Conservation (phyloP, 176 grass and related monocot genomes). For the Paspalum vaginatum region DNA sequence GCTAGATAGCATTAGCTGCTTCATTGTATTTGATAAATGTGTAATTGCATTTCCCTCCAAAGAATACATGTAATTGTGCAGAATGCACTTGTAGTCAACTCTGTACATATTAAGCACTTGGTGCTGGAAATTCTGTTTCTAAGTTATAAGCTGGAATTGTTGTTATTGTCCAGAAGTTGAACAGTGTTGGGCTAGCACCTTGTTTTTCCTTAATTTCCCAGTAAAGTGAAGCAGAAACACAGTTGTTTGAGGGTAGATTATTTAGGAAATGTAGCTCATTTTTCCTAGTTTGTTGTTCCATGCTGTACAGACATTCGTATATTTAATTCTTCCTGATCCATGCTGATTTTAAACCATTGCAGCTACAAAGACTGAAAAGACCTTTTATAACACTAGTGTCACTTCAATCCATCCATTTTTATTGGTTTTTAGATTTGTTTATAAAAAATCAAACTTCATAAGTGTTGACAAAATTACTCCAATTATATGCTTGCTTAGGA, state of each 20-base stretch:
- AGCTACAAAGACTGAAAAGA: not conserved
- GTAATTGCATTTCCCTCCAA: constrained; percentile 21
- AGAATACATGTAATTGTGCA: constrained; percentile 39
- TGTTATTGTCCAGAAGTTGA: constrained; percentile 31
- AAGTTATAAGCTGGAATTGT: constrained; percentile 28
- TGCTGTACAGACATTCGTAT: not conserved
- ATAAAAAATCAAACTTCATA: not conserved
- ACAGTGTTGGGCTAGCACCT: constrained; percentile 25
- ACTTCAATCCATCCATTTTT: not conserved
- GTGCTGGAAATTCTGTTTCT: constrained; percentile 36
- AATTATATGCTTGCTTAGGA: not conserved
- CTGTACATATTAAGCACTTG: constrained; percentile 55
- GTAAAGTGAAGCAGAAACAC: too few relatives aligned
- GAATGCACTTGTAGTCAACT: constrained; percentile 37
- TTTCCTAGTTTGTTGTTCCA: not conserved
- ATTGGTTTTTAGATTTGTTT: not conserved
- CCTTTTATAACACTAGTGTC: not conserved
- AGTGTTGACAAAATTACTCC: not conserved
- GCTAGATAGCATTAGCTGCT: constrained; percentile 56
- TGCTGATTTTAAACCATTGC: not conserved
- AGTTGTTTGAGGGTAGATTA: not conserved
- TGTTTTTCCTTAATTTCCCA: not conserved
- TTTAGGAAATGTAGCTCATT: not conserved
- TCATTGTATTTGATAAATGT: constrained; percentile 38
- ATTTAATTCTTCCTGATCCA: not conserved